Evolutionary conservation across 352 stramenopile species (phyloP).

Genomic region (Pythium phragmitis): DNA sequence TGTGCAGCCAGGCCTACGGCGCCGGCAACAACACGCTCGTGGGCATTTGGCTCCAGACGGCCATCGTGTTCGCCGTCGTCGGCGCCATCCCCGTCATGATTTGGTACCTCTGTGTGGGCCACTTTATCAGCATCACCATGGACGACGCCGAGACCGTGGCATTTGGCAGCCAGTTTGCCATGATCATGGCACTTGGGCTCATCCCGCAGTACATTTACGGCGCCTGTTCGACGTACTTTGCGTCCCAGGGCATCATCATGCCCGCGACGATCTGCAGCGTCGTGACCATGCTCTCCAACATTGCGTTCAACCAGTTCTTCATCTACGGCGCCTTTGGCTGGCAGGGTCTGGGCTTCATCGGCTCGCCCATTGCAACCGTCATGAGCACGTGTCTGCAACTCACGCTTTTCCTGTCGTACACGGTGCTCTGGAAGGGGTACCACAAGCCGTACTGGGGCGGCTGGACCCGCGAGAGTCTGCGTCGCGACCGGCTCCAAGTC

Average conservation of each 20-base stretch:
- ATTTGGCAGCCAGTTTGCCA: conserved; percentile 40
- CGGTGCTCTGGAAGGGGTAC: conserved; percentile 49
- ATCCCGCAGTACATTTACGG: conserved; percentile 51
- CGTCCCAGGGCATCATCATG: conserved; percentile 44
- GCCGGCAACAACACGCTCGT: conserved; percentile 53
- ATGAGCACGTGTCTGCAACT: conserved; percentile 46
- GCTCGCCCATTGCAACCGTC: conserved; percentile 46
- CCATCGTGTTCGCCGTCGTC: conserved; percentile 35
- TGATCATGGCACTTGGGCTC: conserved; percentile 36
- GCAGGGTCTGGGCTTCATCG: conserved; percentile 38
- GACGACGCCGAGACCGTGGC: conserved; percentile 39
- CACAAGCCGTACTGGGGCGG: conserved; percentile 48
- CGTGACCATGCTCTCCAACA: conserved; percentile 41
- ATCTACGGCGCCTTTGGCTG: conserved; percentile 42
- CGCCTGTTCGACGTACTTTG: conserved; percentile 41
- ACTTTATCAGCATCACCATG: conserved; percentile 45
- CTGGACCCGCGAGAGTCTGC: conserved; percentile 41
- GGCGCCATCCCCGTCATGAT: conserved; percentile 44
- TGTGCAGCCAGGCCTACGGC: conserved; percentile 53
- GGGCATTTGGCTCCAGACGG: conserved; percentile 52
- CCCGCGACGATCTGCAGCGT: conserved; percentile 39
- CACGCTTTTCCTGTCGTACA: conserved; percentile 44
- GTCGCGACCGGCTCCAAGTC: conserved; percentile 39
- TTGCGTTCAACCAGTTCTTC: conserved; percentile 43
- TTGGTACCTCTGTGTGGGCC: conserved; percentile 45